These are phyloP conservation scores for Tylopilus orsonianus DNA, from an alignment of 1,284 basidiomycete genomes.

Conservation along the genomic window DNA sequence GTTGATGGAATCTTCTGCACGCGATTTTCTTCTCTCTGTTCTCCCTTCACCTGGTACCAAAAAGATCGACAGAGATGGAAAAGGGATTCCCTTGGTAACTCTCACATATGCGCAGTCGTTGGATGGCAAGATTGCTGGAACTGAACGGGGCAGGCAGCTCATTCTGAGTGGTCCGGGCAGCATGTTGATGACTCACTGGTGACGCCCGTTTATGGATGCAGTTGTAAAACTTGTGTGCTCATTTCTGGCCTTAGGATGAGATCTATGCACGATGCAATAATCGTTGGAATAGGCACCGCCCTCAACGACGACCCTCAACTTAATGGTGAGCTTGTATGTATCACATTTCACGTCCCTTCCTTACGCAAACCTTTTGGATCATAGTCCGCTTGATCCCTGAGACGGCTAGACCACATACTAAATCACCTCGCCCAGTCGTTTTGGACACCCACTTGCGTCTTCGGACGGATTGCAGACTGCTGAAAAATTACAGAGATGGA, in stretches of 20 bases:
- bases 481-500: conserved; percentile 62
- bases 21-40: conserved; percentile 31
- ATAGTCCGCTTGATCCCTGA: conserved; percentile 47
- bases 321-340: conserved; percentile 61
- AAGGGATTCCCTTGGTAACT: conserved; percentile 57
- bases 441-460: conserved; percentile 79
- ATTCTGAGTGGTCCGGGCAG: conserved; percentile 84
- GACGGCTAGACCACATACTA: conserved; percentile 33
- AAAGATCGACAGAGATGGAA: conserved; percentile 20
- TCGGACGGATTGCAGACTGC: conserved; percentile 67
- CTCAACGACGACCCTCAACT: conserved; percentile 92
- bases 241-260: conserved; percentile 60
- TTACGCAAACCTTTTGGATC: conserved; percentile 31
- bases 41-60: conserved; percentile 17
- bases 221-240: not conserved
- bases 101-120: conserved; percentile 95
- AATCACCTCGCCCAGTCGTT: conserved; percentile 80
- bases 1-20: conserved; percentile 9
- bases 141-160: conserved; percentile 71
- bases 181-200: conserved; percentile 96
- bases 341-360: not conserved
- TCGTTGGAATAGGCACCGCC: conserved; percentile 89
- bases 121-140: conserved; percentile 90
- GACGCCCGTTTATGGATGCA: conserved; percentile 12
- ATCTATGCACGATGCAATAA: conserved; percentile 88